Evolutionary conservation across 306 rosid genomes (phyloP).

Genomic region (Trichosanthes truncata): DNA sequence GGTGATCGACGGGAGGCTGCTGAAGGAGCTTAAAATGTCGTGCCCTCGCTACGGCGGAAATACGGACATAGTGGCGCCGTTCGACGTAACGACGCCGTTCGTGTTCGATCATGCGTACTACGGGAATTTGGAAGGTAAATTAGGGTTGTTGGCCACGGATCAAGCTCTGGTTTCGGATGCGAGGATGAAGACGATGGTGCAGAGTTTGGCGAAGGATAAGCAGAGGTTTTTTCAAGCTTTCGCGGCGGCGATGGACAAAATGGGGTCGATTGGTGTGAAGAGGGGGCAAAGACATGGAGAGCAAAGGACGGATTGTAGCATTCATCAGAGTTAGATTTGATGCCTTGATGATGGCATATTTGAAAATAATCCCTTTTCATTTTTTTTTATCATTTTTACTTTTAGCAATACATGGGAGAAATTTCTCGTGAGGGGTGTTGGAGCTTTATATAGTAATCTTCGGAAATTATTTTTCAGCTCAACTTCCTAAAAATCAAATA

Average conservation of each 20-base stretch:
- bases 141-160: constrained; percentile 73
- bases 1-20: constrained; percentile 42
- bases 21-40: constrained; percentile 51
- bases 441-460: not conserved
- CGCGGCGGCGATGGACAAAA: constrained; percentile 64
- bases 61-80: constrained; percentile 56
- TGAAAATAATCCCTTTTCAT: not conserved
- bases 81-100: constrained; percentile 80
- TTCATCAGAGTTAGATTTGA: not conserved
- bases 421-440: not conserved
- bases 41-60: constrained; percentile 75
- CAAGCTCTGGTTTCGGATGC: constrained; percentile 62
- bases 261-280: constrained; percentile 60
- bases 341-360: not conserved
- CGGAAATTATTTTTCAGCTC: too few species aligned
- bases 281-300: constrained; percentile 69
- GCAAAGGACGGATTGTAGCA: constrained; percentile 29
- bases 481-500: too few species aligned
- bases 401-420: not conserved
- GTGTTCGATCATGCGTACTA: constrained; percentile 79
- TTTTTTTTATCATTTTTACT: not conserved
- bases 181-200: constrained; percentile 48
- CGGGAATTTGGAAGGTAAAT: constrained; percentile 44
- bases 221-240: constrained; percentile 63
- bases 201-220: constrained; percentile 54